A percentile compares a stretch with the other conserved stretches of the same genome.
These are phyloP conservation scores for Ogataea zsoltii DNA, from an alignment of 805 yeast species.

Conservation along the genomic window DNA sequence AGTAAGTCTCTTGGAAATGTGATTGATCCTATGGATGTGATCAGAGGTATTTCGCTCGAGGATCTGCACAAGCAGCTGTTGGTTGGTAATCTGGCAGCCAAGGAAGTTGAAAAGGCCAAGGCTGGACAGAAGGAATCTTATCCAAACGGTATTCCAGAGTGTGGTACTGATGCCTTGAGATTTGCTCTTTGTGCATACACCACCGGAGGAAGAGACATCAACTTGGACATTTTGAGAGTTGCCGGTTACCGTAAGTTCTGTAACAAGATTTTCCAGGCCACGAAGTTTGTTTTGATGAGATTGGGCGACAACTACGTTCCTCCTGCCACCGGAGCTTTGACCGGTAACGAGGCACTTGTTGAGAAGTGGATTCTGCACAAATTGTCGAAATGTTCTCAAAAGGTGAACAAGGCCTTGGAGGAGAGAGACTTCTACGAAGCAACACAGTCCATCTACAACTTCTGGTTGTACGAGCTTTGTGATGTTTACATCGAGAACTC, in stretches of 20 bases:
- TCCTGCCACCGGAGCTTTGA: slow-evolving; percentile 55
- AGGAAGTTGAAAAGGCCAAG: slow-evolving; percentile 83
- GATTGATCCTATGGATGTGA: slow-evolving; percentile 93
- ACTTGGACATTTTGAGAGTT: slow-evolving; percentile 91
- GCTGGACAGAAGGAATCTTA: slow-evolving; percentile 86
- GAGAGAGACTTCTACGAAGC: slow-evolving; percentile 86
- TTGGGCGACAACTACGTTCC: slow-evolving; percentile 88
- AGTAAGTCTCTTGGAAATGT: slow-evolving; percentile 97
- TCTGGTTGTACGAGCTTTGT: slow-evolving; percentile 93
- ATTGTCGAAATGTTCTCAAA: slow-evolving; percentile 67
- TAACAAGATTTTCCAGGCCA: slow-evolving; percentile 98
- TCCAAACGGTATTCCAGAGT: slow-evolving; percentile 97
- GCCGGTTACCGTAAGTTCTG: slow-evolving; percentile 99
- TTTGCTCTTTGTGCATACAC: slow-evolving; percentile 98
- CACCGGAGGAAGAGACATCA: slow-evolving; percentile 98
- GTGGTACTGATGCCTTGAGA: slow-evolving; percentile 98
- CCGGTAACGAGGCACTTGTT: slow-evolving; percentile 86
- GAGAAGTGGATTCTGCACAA: slow-evolving; percentile 97
- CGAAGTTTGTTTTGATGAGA: slow-evolving; percentile 92
- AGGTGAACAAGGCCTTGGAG: slow-evolving; percentile 67
- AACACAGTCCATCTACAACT: slow-evolving; percentile 84
- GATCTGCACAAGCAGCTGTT: slow-evolving; percentile 74
- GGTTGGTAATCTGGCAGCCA: slow-evolving; percentile 84
- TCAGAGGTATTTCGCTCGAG: slow-evolving; percentile 80
- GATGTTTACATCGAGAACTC: slow-evolving; percentile 98